phyloP scores from a whole-genome alignment of 2,329 filamentous ascomycete species.

The Aspergillus fijiensis region DNA sequence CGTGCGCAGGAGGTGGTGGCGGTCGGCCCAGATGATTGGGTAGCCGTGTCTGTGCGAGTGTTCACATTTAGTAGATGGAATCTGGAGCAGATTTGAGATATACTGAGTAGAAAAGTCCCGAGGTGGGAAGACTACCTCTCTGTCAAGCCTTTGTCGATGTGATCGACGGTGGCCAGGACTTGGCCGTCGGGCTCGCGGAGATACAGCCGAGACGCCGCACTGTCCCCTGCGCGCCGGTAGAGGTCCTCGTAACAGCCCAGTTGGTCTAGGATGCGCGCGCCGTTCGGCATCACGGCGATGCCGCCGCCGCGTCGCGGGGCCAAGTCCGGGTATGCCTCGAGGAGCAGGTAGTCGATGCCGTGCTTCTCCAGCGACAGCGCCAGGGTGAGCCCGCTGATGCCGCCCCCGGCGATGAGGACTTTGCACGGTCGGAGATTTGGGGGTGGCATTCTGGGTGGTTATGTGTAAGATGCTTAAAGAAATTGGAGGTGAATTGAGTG shows the following conservation, averaged over 20 bases:
- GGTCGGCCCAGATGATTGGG: slow-evolving; percentile 23
- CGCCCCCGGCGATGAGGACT: not conserved
- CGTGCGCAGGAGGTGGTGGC: slow-evolving; percentile 24
- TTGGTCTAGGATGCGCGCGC: slow-evolving; percentile 19
- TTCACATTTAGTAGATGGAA: too few species aligned
- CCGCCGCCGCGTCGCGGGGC: slow-evolving; percentile 22
- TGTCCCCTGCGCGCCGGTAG: not conserved
- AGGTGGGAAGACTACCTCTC: not conserved
- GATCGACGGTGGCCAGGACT: not conserved
- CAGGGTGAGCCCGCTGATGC: slow-evolving; percentile 15
- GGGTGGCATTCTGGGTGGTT: too few species aligned
- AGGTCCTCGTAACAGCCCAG: slow-evolving; percentile 13
- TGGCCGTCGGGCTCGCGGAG: not conserved
- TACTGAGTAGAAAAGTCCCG: not conserved
- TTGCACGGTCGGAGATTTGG: not conserved
- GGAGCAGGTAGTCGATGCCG: slow-evolving; percentile 22
- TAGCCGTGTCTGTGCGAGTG: slow-evolving; percentile 21
- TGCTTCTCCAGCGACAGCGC: slow-evolving; percentile 18
- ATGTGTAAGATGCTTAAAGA: too few species aligned
- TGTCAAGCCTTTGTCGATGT: not conserved
- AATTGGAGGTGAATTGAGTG: too few species aligned
- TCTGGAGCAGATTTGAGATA: too few species aligned
- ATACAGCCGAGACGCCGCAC: not conserved
- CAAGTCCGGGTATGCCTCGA: slow-evolving; percentile 21
- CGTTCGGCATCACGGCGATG: slow-evolving; percentile 20